Evolutionary conservation across 2,329 filamentous ascomycete genomes (phyloP).

Genomic region (Pseudogymnoascus pannorum): DNA sequence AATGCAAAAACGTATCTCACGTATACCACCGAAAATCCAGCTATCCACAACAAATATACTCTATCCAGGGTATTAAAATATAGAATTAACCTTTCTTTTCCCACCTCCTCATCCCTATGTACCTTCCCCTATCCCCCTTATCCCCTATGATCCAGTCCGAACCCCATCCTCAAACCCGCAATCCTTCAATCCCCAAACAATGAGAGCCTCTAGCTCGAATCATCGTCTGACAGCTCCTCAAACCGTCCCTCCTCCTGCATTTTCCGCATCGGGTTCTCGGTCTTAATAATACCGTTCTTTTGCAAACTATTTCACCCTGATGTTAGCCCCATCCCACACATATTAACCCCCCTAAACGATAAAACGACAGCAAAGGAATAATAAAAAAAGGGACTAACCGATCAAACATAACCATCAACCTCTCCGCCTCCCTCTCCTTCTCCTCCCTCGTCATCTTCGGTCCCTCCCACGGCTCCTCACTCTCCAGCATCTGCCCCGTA

Average conservation of each 20-base stretch:
- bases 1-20: no score
- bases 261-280: conserved; percentile 12
- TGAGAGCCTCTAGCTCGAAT: background rate
- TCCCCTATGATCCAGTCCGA: background rate
- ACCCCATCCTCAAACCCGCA: background rate
- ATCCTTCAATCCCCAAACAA: no score
- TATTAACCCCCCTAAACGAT: no score
- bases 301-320: conserved; percentile 3
- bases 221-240: conserved; percentile 11
- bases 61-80: background rate
- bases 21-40: no score
- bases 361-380: no score
- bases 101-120: background rate
- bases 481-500: conserved; percentile 73
- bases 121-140: background rate
- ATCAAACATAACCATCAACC: conserved; percentile 28
- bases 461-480: conserved; percentile 50
- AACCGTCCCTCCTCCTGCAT: conserved; percentile 13
- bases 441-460: conserved; percentile 84
- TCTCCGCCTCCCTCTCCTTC: conserved; percentile 66
- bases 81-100: background rate
- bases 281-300: conserved; percentile 12
- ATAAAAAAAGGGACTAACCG: conserved; percentile 19
- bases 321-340: background rate
- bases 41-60: background rate